A percentile compares a stretch with the other conserved stretches of the same genome.
Evolutionary conservation across 2,329 filamentous ascomycete genomes (phyloP).

Genomic region (Claviceps digitariae): DNA sequence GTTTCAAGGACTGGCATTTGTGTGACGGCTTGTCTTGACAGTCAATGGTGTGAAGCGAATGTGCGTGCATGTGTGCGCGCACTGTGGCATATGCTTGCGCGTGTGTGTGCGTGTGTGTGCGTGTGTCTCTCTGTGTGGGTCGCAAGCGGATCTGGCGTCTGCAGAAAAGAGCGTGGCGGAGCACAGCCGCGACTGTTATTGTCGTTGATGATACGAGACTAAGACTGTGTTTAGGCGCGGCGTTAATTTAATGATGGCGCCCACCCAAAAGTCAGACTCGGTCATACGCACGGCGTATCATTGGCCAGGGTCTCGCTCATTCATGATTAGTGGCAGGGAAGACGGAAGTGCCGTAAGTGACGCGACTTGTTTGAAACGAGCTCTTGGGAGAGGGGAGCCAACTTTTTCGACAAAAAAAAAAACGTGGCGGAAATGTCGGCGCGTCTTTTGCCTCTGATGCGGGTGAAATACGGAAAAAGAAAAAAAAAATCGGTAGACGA

Average conservation of each 20-base stretch:
- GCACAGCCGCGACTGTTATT: slow-evolving; percentile 3
- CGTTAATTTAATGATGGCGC: neutral
- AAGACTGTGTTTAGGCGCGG: slow-evolving; percentile 2
- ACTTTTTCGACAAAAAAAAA: neutral
- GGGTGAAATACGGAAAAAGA: neutral
- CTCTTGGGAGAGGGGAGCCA: neutral
- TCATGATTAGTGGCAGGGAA: no score
- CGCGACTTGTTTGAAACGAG: no score
- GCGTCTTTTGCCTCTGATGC: neutral
- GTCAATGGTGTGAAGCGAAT: neutral
- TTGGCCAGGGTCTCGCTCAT: neutral
- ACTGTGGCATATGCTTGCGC: no score
- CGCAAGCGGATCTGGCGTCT: slow-evolving; percentile 2
- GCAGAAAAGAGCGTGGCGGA: neutral
- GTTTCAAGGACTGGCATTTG: neutral
- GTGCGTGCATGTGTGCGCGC: neutral
- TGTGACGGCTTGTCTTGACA: neutral
- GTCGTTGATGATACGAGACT: neutral
- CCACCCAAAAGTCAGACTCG: neutral
- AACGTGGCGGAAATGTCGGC: neutral
- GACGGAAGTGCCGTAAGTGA: neutral
- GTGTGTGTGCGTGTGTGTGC: neutral
- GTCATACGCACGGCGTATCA: neutral
- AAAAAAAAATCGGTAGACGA: neutral
- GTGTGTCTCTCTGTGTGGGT: neutral